Base-by-base conservation (phyloP, 768 basidiomycete species). In the Lentinula aciculospora region DNA sequence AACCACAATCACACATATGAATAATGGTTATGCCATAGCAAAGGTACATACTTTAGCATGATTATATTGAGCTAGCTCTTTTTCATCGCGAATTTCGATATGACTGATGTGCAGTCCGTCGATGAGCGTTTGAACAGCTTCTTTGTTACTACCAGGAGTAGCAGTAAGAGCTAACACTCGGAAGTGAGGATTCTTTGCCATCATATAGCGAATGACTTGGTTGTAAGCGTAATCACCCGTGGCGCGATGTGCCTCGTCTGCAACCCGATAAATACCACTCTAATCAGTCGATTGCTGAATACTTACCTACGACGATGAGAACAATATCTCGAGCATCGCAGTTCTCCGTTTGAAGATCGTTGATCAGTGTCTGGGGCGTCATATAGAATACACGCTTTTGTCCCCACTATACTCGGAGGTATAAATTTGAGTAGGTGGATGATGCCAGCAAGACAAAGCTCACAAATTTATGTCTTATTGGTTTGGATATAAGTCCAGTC, bases 231-330 rank as follows among this genome's bases (percentile, higher is more conserved):
- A 96, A 59, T 91, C 88, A 2, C 97, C 96, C 0, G 88, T 92
- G 10, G 92, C 96, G 63, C 88, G 86, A 72, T 99, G 97, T 0
- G 97, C 97, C 69, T 98, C 95, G 63, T 98, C 95, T 94, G 47
- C 47, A 49, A 36, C 56, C 40, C 23, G 12, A 3, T 47, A 9
- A 54, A 19, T 29, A 21, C 37, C 40, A n/a, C 4, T 53, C 28
- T 21, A 54, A 49, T 45, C 32, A 19, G 47, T 47, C 56, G 27
- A 53, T 34, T 4, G 12, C 37, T 31, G 28, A 9, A 42, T 10
- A 58, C 79, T 44, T 60, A 89, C 96, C 96, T 54, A 98, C 78
- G 27, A 99, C 94, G 10, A 97, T 72, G 37, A 97, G 82, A 28
- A 96, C 78, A 25, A 99, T 88, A 65, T 94, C 88, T 31, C 75